These are phyloP conservation scores for Pseudoperonospora humuli DNA, from an alignment of 352 stramenopile genomes.

Conservation along the genomic window DNA sequence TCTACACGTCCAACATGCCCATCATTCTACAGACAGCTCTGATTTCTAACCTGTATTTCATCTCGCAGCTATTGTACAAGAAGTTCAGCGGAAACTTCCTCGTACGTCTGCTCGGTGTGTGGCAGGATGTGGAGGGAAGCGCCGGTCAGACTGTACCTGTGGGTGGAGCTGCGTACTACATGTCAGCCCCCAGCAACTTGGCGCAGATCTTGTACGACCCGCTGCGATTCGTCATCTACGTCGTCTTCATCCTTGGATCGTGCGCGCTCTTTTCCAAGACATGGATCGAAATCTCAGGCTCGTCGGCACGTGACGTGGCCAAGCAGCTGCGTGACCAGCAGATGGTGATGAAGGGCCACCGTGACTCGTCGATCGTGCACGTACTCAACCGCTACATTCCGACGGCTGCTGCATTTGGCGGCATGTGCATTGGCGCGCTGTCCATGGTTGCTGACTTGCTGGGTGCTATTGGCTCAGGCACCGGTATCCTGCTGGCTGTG, in stretches of 20 bases:
- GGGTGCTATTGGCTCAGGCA: slow-evolving; percentile 97
- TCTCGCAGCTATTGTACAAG: slow-evolving; percentile 99
- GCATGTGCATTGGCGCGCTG: slow-evolving; percentile 99
- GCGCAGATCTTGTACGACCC: slow-evolving; percentile 97
- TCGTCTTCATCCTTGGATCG: slow-evolving; percentile 97
- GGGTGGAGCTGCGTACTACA: slow-evolving; percentile 96
- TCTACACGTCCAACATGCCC: slow-evolving; percentile 99
- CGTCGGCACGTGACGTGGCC: slow-evolving; percentile 94
- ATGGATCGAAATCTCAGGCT: slow-evolving; percentile 99
- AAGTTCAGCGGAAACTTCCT: slow-evolving; percentile 98
- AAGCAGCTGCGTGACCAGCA: slow-evolving; percentile 98
- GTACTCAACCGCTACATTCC: slow-evolving; percentile 99
- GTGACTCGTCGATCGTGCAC: slow-evolving; percentile 95
- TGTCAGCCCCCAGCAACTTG: slow-evolving; percentile 92
- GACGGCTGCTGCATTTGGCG: slow-evolving; percentile 96
- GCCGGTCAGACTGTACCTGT: slow-evolving; percentile 93
- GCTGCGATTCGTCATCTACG: slow-evolving; percentile 98
- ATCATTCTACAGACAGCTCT: slow-evolving; percentile 99
- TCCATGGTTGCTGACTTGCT: slow-evolving; percentile 98
- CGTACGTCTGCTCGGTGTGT: slow-evolving; percentile 96
- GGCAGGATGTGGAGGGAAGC: slow-evolving; percentile 94
- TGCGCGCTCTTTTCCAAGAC: slow-evolving; percentile 99
- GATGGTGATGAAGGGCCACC: slow-evolving; percentile 99
- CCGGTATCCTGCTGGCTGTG: slow-evolving; percentile 97
- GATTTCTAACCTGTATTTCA: slow-evolving; percentile 99